Conservation (phyloP, 2,329 filamentous ascomycete species). For the Fusarium sp. region DNA sequence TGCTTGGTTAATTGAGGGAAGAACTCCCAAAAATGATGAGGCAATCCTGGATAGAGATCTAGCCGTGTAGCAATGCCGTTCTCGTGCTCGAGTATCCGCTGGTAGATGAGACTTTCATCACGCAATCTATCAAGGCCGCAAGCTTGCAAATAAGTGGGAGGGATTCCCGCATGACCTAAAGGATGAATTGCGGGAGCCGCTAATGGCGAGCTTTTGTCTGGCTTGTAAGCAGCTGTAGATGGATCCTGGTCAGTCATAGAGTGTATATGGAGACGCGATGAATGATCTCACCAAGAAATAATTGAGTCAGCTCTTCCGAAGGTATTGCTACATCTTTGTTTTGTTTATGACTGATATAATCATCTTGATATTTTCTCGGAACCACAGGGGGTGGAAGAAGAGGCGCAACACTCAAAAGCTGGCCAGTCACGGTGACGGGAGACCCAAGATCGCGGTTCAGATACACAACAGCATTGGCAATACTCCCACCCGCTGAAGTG, state of each 20-base stretch:
- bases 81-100: constrained; percentile 2
- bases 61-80: constrained; percentile 2
- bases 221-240: not conserved
- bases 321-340: not conserved
- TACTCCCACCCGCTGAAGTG: constrained; percentile 6
- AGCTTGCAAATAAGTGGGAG: not conserved
- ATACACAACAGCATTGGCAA: constrained; percentile 11
- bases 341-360: not conserved
- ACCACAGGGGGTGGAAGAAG: not conserved
- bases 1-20: constrained; percentile 2
- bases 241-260: not conserved
- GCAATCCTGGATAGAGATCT: constrained; percentile 7
- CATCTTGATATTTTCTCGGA: not conserved
- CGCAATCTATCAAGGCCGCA: not conserved
- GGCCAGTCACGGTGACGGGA: not conserved
- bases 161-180: not conserved
- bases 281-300: not conserved
- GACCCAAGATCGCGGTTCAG: constrained; percentile 8
- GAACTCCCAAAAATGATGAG: constrained; percentile 9
- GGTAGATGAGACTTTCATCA: not conserved
- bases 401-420: not conserved
- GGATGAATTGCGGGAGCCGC: not conserved
- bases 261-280: not conserved
- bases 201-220: not conserved
- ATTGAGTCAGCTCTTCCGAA: not conserved